A percentile compares a stretch with the other conserved stretches of the same genome.
phyloP scores from a whole-genome alignment of 2,329 filamentous ascomycete genomes.

The Monosporascus sp. region DNA sequence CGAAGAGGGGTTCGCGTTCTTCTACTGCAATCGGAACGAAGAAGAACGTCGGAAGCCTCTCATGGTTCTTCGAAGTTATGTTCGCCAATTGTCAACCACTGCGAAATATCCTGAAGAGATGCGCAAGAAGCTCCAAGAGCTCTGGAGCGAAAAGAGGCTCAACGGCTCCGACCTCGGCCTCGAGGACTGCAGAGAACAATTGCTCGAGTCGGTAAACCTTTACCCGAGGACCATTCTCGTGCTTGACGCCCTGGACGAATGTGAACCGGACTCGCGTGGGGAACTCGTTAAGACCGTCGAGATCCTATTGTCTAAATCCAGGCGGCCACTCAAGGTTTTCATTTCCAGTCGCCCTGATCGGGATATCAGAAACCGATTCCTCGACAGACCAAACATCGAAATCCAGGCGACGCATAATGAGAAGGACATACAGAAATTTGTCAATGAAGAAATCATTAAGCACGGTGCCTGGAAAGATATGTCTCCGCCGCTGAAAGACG shows the following conservation, averaged over 20 bases:
- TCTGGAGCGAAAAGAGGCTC: conserved; percentile 2
- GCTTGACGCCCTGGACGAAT: conserved; percentile 32
- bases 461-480: conserved; percentile 2
- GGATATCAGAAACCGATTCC: conserved; percentile 5
- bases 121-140: not conserved
- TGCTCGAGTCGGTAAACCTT: conserved; percentile 9
- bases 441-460: conserved; percentile 4
- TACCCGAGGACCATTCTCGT: conserved; percentile 20
- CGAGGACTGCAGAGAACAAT: conserved; percentile 24
- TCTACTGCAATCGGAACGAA: conserved; percentile 10
- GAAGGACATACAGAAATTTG: conserved; percentile 4
- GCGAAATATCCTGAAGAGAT: not conserved
- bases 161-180: no score
- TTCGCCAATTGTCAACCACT: conserved; percentile 7
- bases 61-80: conserved; percentile 5
- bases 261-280: conserved; percentile 17
- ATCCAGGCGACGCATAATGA: conserved; percentile 7
- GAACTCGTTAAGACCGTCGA: not conserved
- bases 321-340: conserved; percentile 5
- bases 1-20: conserved; percentile 8
- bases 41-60: conserved; percentile 5
- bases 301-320: conserved; percentile 2
- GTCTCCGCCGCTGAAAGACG: conserved; percentile 1
- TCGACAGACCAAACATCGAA: conserved; percentile 4
- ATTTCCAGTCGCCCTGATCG: conserved; percentile 9